phyloP scores from a whole-genome alignment of 768 basidiomycete genomes.

The Postia placenta region DNA sequence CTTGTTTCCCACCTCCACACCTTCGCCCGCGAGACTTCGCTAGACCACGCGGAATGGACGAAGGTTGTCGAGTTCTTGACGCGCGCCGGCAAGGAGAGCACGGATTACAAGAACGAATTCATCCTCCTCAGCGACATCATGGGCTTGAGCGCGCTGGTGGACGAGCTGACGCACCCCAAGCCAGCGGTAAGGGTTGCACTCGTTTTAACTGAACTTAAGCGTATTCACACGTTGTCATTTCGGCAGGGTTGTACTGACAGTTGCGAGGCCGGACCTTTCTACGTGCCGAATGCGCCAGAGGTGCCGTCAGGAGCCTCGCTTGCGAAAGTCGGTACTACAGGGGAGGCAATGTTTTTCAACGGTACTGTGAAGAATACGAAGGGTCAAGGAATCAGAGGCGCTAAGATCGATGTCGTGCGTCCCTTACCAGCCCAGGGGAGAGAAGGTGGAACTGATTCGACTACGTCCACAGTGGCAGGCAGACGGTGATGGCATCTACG shows the following conservation, averaged over 20 bases:
- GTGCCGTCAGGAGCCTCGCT: slow-evolving; percentile 23
- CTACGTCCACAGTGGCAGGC: slow-evolving; percentile 30
- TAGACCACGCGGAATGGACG: slow-evolving; percentile 35
- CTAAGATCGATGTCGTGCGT: slow-evolving; percentile 30
- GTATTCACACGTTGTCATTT: not conserved
- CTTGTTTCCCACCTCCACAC: slow-evolving; percentile 31
- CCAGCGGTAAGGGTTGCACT: slow-evolving; percentile 16
- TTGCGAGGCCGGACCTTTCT: slow-evolving; percentile 32
- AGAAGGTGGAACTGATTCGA: not conserved
- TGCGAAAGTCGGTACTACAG: slow-evolving; percentile 20
- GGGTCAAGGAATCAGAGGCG: slow-evolving; percentile 26
- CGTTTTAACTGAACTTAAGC: not conserved
- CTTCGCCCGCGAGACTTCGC: slow-evolving; percentile 30
- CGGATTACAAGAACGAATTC: slow-evolving; percentile 32
- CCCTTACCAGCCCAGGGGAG: not conserved
- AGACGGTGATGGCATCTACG: slow-evolving; percentile 32
- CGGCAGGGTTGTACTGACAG: slow-evolving; percentile 25
- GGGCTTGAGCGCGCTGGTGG: slow-evolving; percentile 32
- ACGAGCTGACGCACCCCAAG: slow-evolving; percentile 30
- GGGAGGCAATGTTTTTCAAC: slow-evolving; percentile 30
- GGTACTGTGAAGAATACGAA: slow-evolving; percentile 29
- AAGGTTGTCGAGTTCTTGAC: slow-evolving; percentile 32
- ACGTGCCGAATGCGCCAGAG: slow-evolving; percentile 25
- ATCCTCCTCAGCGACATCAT: slow-evolving; percentile 34
- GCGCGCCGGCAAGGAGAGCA: slow-evolving; percentile 33